Evolutionary conservation across 176 grass and related monocot species (phyloP).

Genomic region (Aegilops bicornis): DNA sequence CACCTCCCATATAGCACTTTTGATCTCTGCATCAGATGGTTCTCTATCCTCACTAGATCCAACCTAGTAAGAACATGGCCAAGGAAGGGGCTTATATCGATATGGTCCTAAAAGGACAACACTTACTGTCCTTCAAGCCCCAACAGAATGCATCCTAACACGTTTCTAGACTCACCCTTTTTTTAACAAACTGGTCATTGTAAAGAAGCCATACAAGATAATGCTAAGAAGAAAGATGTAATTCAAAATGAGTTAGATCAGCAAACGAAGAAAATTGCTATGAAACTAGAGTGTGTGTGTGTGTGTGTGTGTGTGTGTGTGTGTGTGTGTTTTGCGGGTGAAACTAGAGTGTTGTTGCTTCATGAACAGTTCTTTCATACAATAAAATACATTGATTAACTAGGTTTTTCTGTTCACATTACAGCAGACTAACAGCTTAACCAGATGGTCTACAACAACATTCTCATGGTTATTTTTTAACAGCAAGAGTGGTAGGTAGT

Average conservation of each 20-base stretch:
- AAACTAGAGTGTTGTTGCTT: background rate
- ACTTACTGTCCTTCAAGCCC: background rate
- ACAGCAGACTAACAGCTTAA: slow-evolving; percentile 2
- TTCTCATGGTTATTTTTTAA: background rate
- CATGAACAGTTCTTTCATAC: background rate
- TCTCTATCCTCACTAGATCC: slow-evolving; percentile 49
- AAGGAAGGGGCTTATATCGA: background rate
- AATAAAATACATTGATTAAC: background rate
- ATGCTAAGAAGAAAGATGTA: background rate
- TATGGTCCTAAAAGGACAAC: background rate
- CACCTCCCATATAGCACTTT: slow-evolving; percentile 85
- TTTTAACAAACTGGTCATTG: background rate
- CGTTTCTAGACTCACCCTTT: background rate
- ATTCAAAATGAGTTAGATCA: background rate
- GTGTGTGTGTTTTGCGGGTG: too few relatives aligned
- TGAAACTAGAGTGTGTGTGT: background rate
- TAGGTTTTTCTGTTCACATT: background rate
- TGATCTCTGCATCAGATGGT: slow-evolving; percentile 51
- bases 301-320: too few relatives aligned
- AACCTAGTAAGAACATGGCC: slow-evolving; percentile 43
- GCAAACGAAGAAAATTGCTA: background rate
- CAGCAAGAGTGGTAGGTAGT: background rate
- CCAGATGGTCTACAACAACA: background rate
- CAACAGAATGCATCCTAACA: background rate
- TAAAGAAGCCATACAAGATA: background rate